These are phyloP conservation scores for Penicillium corylophilum DNA, from an alignment of 2,329 filamentous ascomycete species.

Conservation along the genomic window DNA sequence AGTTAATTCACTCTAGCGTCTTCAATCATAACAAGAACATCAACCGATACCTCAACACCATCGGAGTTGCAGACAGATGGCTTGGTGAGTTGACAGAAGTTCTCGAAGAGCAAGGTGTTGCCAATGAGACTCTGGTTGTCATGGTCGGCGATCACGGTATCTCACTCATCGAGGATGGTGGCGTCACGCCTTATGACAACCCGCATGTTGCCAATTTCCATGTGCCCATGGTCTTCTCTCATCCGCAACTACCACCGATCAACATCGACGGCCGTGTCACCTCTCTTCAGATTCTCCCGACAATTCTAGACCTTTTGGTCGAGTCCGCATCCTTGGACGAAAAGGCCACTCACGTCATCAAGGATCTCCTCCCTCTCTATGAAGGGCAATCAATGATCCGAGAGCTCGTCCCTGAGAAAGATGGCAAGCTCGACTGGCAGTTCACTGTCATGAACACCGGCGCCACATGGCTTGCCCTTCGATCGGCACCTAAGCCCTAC, in stretches of 20 bases:
- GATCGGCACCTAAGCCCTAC: slow-evolving; percentile 75
- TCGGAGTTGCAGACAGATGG: slow-evolving; percentile 24
- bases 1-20: slow-evolving; percentile 13
- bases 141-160: slow-evolving; percentile 26
- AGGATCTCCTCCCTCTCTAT: slow-evolving; percentile 45
- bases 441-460: slow-evolving; percentile 38
- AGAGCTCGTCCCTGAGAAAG: slow-evolving; percentile 35
- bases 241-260: slow-evolving; percentile 22
- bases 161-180: slow-evolving; percentile 19
- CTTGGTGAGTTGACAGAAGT: slow-evolving; percentile 20
- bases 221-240: slow-evolving; percentile 23
- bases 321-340: slow-evolving; percentile 41
- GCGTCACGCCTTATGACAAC: slow-evolving; percentile 23
- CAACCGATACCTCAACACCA: slow-evolving; percentile 22
- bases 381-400: slow-evolving; percentile 51
- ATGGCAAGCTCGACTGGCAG: slow-evolving; percentile 37
- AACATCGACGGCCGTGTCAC: slow-evolving; percentile 21
- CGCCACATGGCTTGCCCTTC: slow-evolving; percentile 58
- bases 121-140: slow-evolving; percentile 22
- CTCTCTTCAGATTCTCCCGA: slow-evolving; percentile 43
- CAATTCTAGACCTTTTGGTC: slow-evolving; percentile 47
- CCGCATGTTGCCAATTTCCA: slow-evolving; percentile 23
- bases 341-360: slow-evolving; percentile 33
- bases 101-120: slow-evolving; percentile 19
- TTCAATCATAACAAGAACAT: slow-evolving; percentile 16